Evolutionary conservation across 2,329 filamentous ascomycete species (phyloP).

Genomic region (Fusarium sterilihyphosum): DNA sequence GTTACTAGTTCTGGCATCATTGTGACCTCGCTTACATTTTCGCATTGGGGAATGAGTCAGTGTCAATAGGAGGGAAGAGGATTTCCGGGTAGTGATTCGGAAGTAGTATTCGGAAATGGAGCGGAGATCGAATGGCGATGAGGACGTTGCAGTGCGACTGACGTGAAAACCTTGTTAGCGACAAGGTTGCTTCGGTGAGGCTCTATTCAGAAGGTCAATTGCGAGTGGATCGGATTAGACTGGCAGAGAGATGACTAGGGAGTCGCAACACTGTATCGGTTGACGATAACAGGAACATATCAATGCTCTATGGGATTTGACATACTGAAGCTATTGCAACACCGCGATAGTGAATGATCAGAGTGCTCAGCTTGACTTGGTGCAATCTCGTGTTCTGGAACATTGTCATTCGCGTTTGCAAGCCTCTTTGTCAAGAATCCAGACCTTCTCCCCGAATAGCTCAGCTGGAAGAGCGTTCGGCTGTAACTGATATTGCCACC

Average conservation of each 20-base stretch:
- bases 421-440: not conserved
- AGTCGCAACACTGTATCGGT: not conserved
- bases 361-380: not conserved
- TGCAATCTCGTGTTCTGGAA: rapidly evolving
- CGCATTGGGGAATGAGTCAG: not conserved
- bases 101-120: not conserved
- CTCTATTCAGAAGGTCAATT: not conserved
- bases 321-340: not conserved
- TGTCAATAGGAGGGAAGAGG: not conserved
- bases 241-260: not conserved
- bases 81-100: not conserved
- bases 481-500: slow-evolving; percentile 31
- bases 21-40: not conserved
- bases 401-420: rapidly evolving
- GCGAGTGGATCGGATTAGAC: not conserved
- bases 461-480: slow-evolving; percentile 39
- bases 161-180: not conserved
- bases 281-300: not conserved
- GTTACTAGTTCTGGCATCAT: slow-evolving; percentile 17
- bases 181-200: not conserved
- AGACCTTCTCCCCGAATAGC: slow-evolving; percentile 34
- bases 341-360: not conserved
- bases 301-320: not conserved
- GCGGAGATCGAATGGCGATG: not conserved
- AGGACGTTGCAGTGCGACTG: not conserved